Base-by-base conservation (phyloP, 2,329 filamentous ascomycete genomes). In the Colletotrichum limetticola region DNA sequence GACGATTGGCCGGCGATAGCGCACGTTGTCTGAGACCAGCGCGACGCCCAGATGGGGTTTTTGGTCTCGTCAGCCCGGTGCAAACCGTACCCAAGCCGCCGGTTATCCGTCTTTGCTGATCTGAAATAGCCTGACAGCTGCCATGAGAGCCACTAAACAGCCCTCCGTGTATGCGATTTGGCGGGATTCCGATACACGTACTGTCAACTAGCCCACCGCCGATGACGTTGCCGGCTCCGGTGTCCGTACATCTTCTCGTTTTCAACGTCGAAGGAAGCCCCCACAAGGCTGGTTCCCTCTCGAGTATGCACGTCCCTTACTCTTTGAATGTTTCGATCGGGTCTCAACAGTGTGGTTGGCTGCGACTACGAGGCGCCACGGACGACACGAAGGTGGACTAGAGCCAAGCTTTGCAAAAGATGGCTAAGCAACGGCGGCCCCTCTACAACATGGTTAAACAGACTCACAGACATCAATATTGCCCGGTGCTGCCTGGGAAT, bases 1-100 rank as follows among this genome's bases (percentile, higher is more conserved):
- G 66, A 61, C 70, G 59, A 70, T 72, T 72, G 70, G 70, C 32
- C 52, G 42, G 52, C 66, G 70, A 70, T 59, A 70, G 49, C 70
- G 70, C 70, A 59, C 37, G 16, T n/a, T 28, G 53, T 42, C 61
- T n/a, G n/a, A 46, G 56, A 61, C 63, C 65, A 55, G 64, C 68
- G 68, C 68, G 19, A 68, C 68, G 68, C 68, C 68, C 57, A 42
- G n/a, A 63, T 42, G 42, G 35, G 60, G 46, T 32, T 30, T 26
- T 42, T 42, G 6, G 24, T 52, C 26, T 55, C 0, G 30, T 42
- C 49, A 56, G 30, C 61, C 61, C 49, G 19, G 6, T 30, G 24
- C 56, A 58, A 62, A 46, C 65, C 35, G 56, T 49, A n/a, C 35
- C 19, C 46, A 55, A n/a, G 19, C 65, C 58, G 32, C 32, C 32